Base-by-base conservation (phyloP, 1,139 yeast species). In the Zygosaccharomyces pseudobailii region DNA sequence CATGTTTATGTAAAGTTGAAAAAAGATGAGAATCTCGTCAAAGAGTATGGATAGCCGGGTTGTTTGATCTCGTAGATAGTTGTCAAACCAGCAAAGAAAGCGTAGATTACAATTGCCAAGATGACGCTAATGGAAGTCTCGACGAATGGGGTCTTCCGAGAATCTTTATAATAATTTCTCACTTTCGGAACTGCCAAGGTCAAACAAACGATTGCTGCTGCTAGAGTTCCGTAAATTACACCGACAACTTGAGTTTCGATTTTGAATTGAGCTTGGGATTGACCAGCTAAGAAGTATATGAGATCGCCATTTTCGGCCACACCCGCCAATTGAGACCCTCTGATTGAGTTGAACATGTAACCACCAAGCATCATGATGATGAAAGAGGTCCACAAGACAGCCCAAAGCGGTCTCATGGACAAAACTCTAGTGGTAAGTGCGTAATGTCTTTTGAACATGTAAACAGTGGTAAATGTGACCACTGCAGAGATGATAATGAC, bases 311-410 rank as follows among this genome's bases (percentile, higher is more conserved):
- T 70, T 6, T 72, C 73, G 45, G 73, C 75, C 40, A 76, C 76
- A 50, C 80, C 82, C 32, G 84, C 73, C 60, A 82, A 85, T 19
- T 88, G 95, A 6, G 83, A 76, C 37, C 78, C 78, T 65, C 97
- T 80, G 54, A 92, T 92, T 58, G 80, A 79, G 66, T 88, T 89
- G 76, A 81, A 92, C 98, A 92, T 92, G 69, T 89, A 87, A 13
- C 98, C 98, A 9, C 94, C 75, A 45, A 80, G 82, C 72, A 90
- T 87, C 58, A 89, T 70, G 53, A 90, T 72, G 24, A 87, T 76
- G 38, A 85, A 71, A 21, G 87, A 71, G 6, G 58, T 56, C 3
- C 87, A 74, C 13, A 75, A 48, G 4, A 79, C 76, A 42, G 84
- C 82, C 96, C 96, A 88, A 44, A 84, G 59, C 52, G 78, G 77